Percentiles rank a stretch among this genome's conserved stretches.
Evolutionary conservation across 345 rosid species (phyloP).

Genomic region (Camelina hispida): DNA sequence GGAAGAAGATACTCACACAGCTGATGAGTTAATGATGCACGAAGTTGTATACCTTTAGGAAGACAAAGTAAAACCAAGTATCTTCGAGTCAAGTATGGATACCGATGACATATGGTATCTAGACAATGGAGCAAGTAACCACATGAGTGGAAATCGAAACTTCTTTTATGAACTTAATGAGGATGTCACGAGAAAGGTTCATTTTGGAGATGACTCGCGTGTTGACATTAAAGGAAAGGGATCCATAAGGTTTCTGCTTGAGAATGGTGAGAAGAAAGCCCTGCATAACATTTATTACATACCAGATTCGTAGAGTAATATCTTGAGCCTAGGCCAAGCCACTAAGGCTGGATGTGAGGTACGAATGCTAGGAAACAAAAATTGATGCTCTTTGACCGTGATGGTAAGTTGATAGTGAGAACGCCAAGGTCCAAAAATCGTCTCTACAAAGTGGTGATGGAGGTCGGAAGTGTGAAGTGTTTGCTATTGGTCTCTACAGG

Average conservation of each 20-base stretch:
- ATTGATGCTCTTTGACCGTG: too few species aligned
- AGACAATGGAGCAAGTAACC: neutral
- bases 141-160: neutral
- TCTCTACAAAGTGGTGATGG: too few species aligned
- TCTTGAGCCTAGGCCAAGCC: too few species aligned
- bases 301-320: too few species aligned
- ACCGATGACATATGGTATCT: neutral
- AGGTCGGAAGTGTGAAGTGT: too few species aligned
- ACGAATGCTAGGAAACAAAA: too few species aligned
- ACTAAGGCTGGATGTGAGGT: too few species aligned
- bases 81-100: neutral
- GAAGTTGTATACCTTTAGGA: neutral
- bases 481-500: too few species aligned
- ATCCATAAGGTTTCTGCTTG: neutral
- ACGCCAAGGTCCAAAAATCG: too few species aligned
- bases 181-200: fast-evolving
- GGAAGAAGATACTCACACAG: neutral
- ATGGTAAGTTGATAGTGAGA: fast-evolving
- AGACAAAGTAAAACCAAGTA: neutral
- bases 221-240: neutral
- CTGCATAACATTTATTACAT: too few species aligned
- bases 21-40: neutral
- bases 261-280: neutral
- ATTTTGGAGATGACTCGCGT: neutral
- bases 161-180: neutral